These are phyloP conservation scores for Phytophthora nicotianae DNA, from an alignment of 352 stramenopile genomes.

Conservation along the genomic window DNA sequence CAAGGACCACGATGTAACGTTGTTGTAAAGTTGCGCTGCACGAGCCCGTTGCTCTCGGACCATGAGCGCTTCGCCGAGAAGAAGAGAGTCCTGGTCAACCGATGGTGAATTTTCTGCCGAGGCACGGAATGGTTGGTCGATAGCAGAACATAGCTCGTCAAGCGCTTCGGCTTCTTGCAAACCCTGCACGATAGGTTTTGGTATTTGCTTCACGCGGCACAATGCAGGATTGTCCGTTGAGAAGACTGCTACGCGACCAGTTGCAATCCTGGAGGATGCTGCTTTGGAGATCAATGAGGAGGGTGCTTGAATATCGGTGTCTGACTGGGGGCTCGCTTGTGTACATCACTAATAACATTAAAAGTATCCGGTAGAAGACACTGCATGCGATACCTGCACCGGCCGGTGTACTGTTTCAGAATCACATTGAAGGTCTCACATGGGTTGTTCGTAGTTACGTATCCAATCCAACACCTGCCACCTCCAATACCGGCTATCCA, in stretches of 20 bases:
- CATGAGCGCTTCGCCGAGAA: constrained; percentile 2
- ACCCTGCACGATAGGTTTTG: background rate
- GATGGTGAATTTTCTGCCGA: background rate
- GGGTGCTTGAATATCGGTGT: background rate
- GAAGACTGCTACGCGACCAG: background rate
- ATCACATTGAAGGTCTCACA: too few relatives aligned
- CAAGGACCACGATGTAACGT: constrained; percentile 3
- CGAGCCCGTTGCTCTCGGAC: constrained; percentile 4
- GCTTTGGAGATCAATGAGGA: background rate
- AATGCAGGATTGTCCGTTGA: background rate
- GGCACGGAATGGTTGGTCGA: background rate
- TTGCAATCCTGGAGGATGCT: background rate
- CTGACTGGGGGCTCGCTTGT: too few relatives aligned
- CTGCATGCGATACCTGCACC: too few relatives aligned
- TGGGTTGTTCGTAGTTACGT: too few relatives aligned
- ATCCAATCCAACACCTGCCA: too few relatives aligned
- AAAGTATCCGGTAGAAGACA: too few relatives aligned
- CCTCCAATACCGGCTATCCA: too few relatives aligned
- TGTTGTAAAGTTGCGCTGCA: constrained; percentile 9
- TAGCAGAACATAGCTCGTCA: background rate
- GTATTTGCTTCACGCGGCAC: background rate
- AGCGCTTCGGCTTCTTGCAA: background rate
- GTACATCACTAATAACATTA: too few relatives aligned
- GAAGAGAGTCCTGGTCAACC: background rate
- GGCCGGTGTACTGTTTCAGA: too few relatives aligned